Percentiles rank a stretch among this genome's conserved stretches.
These are phyloP conservation scores for Penicillium fimorum DNA, from an alignment of 495 filamentous ascomycete genomes.

Conservation along the genomic window DNA sequence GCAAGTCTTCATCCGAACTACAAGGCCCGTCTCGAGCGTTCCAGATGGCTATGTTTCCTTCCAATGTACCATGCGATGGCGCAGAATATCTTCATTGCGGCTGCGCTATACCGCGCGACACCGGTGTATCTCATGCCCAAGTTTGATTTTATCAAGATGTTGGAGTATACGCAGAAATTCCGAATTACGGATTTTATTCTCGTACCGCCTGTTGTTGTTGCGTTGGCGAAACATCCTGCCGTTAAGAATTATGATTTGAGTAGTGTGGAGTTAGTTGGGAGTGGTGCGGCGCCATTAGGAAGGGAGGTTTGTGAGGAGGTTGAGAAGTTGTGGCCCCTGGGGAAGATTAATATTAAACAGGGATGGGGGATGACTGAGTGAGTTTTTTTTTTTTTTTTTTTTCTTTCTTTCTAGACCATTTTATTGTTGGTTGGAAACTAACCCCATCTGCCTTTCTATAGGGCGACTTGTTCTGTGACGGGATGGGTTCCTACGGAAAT, in stretches of 20 bases:
- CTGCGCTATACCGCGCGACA: slow-evolving; percentile 33
- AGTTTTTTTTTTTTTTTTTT: slow-evolving; percentile 21
- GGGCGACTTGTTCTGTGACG: slow-evolving; percentile 61
- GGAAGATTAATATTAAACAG: slow-evolving; percentile 63
- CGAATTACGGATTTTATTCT: slow-evolving; percentile 62
- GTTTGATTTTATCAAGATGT: slow-evolving; percentile 71
- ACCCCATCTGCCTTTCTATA: slow-evolving; percentile 15
- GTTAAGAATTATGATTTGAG: slow-evolving; percentile 67
- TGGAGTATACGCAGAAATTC: slow-evolving; percentile 64
- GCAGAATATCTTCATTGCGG: slow-evolving; percentile 50
- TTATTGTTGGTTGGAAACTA: slow-evolving; percentile 12
- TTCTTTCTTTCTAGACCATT: not conserved
- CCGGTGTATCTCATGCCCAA: slow-evolving; percentile 70
- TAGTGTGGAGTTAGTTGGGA: slow-evolving; percentile 54
- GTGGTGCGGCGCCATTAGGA: slow-evolving; percentile 65
- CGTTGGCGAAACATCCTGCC: slow-evolving; percentile 68
- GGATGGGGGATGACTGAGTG: slow-evolving; percentile 86
- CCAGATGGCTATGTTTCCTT: slow-evolving; percentile 57
- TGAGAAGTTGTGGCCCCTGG: slow-evolving; percentile 55
- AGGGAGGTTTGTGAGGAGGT: slow-evolving; percentile 60
- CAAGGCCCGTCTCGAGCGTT: slow-evolving; percentile 24
- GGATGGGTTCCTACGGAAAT: slow-evolving; percentile 55
- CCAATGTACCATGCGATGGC: slow-evolving; percentile 73
- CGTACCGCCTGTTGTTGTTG: slow-evolving; percentile 69
- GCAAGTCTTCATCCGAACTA: slow-evolving; percentile 48